Evolutionary conservation across 495 filamentous ascomycete genomes (phyloP).

Genomic region (Apodospora peruviana): DNA sequence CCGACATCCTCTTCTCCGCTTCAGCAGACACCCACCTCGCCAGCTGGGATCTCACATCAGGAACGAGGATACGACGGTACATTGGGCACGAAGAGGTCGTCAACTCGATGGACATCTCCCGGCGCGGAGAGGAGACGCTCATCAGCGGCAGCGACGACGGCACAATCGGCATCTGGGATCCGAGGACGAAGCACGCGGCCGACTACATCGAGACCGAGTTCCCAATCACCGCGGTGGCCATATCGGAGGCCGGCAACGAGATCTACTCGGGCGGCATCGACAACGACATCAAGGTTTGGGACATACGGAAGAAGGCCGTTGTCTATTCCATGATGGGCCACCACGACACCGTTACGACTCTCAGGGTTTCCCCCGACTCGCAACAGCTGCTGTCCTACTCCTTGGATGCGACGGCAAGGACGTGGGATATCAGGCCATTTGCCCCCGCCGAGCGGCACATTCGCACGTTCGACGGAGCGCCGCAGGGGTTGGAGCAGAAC

Average conservation of each 20-base stretch:
- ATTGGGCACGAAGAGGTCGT: conserved; percentile 91
- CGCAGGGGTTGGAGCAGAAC: conserved; percentile 84
- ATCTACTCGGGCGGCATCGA: conserved; percentile 94
- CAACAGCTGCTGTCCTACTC: conserved; percentile 87
- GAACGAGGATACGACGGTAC: conserved; percentile 81
- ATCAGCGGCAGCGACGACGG: conserved; percentile 90
- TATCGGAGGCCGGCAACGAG: conserved; percentile 91
- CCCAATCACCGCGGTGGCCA: conserved; percentile 83
- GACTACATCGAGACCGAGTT: conserved; percentile 89
- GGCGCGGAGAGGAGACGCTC: conserved; percentile 81
- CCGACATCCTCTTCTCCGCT: conserved; percentile 82
- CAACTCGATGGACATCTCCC: conserved; percentile 82
- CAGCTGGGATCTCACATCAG: conserved; percentile 91
- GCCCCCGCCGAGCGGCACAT: conserved; percentile 81
- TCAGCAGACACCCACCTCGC: conserved; percentile 89
- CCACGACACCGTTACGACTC: conserved; percentile 84
- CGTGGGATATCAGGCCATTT: conserved; percentile 96
- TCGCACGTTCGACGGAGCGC: conserved; percentile 82
- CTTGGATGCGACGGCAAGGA: conserved; percentile 87
- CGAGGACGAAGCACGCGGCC: conserved; percentile 80
- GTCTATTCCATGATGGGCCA: conserved; percentile 87
- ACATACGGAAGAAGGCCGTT: conserved; percentile 82
- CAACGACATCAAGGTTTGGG: conserved; percentile 96
- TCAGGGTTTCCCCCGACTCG: conserved; percentile 85
- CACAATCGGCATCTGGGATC: conserved; percentile 94